These are phyloP conservation scores for Xylariaceae sp. DNA, from an alignment of 2,329 filamentous ascomycete genomes.

Conservation along the genomic window DNA sequence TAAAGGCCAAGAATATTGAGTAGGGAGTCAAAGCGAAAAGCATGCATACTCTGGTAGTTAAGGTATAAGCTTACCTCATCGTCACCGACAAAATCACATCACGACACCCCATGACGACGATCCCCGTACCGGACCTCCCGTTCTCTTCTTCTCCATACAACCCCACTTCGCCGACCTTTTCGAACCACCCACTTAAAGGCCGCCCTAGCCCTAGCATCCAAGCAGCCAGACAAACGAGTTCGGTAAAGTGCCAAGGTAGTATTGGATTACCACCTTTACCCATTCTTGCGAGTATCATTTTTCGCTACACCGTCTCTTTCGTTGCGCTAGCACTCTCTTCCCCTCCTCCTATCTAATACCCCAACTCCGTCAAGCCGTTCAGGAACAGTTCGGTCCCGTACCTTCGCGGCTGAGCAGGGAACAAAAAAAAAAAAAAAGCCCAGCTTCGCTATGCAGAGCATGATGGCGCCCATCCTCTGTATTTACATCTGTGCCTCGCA, in stretches of 20 bases:
- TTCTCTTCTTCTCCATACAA: no score
- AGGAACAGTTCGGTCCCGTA: no score
- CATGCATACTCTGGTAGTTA: background rate
- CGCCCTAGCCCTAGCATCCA: no score
- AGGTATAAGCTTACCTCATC: constrained; percentile 31
- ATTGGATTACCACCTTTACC: constrained; percentile 39
- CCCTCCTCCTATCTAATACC: background rate
- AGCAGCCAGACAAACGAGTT: constrained; percentile 7
- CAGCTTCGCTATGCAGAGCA: no score
- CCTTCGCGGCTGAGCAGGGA: no score
- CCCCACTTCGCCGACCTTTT: constrained; percentile 16
- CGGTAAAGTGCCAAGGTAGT: constrained; percentile 32
- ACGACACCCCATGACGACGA: no score
- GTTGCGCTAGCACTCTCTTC: constrained; percentile 10
- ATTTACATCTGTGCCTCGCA: no score
- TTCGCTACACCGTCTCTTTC: constrained; percentile 4
- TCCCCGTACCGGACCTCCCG: no score
- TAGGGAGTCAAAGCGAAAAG: background rate
- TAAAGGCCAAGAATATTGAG: constrained; percentile 2
- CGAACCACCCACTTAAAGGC: no score
- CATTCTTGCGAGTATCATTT: constrained; percentile 7
- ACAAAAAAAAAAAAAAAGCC: constrained; percentile 18
- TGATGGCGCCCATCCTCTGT: no score
- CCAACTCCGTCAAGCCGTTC: no score
- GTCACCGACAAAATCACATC: no score